Evolutionary conservation across 1,139 yeast genomes (phyloP).

Genomic region (Debaryomyces nepalensis): DNA sequence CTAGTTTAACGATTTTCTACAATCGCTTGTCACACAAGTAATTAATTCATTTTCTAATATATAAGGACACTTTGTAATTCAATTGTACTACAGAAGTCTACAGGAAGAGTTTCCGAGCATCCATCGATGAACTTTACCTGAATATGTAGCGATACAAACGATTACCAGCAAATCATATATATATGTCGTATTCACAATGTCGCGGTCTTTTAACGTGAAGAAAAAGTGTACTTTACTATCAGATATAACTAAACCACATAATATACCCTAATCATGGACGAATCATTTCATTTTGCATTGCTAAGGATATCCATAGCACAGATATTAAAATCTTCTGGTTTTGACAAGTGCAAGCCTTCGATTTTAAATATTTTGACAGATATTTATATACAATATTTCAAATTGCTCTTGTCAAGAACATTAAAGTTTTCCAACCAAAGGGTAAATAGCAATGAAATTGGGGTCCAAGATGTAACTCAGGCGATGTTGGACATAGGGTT

Average conservation of each 20-base stretch:
- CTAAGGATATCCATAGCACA: slow-evolving; percentile 69
- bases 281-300: slow-evolving; percentile 58
- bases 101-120: no score
- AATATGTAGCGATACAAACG: no score
- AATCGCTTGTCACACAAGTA: no score
- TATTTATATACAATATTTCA: slow-evolving; percentile 58
- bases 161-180: no score
- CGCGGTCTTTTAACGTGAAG: slow-evolving; percentile 2
- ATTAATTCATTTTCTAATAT: no score
- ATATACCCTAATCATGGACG: slow-evolving; percentile 27
- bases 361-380: slow-evolving; percentile 68
- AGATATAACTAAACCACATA: neutral
- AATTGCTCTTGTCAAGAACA: slow-evolving; percentile 49
- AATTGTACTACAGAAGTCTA: no score
- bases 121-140: no score
- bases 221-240: neutral
- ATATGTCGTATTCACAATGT: slow-evolving; percentile 7
- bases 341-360: slow-evolving; percentile 68
- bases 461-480: slow-evolving; percentile 61
- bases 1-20: neutral
- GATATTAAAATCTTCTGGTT: slow-evolving; percentile 70
- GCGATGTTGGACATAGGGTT: slow-evolving; percentile 62
- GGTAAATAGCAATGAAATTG: slow-evolving; percentile 31
- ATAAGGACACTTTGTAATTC: no score
- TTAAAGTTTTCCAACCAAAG: slow-evolving; percentile 25